Percentiles rank a stretch among this genome's conserved stretches.
phyloP scores from a whole-genome alignment of 2,329 filamentous ascomycete genomes.

The Beauveria sp. region DNA sequence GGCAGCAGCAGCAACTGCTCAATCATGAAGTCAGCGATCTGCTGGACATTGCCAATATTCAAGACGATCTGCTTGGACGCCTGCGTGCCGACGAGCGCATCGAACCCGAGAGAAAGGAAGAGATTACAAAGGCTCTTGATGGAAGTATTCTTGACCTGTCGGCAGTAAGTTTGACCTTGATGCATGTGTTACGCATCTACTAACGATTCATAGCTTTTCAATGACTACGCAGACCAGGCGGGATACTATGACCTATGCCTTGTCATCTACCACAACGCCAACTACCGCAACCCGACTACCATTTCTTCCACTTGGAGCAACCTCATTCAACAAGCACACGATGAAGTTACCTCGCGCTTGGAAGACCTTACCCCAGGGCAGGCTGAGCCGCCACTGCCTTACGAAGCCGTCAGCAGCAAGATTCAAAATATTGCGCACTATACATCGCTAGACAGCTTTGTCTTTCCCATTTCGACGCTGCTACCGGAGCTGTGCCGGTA shows the following conservation, averaged over 20 bases:
- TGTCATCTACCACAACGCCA: slow-evolving; percentile 83
- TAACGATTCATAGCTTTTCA: slow-evolving; percentile 62
- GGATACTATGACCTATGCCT: slow-evolving; percentile 92
- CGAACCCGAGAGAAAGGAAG: slow-evolving; percentile 49
- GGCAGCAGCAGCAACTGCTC: slow-evolving; percentile 76
- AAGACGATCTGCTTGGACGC: slow-evolving; percentile 80
- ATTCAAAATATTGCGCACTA: slow-evolving; percentile 59
- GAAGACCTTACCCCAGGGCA: slow-evolving; percentile 34
- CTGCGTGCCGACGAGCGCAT: slow-evolving; percentile 68
- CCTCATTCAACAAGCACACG: slow-evolving; percentile 66
- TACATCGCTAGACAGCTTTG: slow-evolving; percentile 56
- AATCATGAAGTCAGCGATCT: slow-evolving; percentile 78
- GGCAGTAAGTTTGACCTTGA: slow-evolving; percentile 48
- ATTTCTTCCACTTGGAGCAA: slow-evolving; percentile 80
- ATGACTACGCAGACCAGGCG: slow-evolving; percentile 81
- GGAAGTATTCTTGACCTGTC: slow-evolving; percentile 71
- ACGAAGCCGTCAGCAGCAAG: slow-evolving; percentile 60
- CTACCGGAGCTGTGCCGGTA: slow-evolving; percentile 58
- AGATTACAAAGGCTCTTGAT: slow-evolving; percentile 63
- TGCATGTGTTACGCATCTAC: background rate
- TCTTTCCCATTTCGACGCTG: slow-evolving; percentile 55
- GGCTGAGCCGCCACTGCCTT: slow-evolving; percentile 46
- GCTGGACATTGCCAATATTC: slow-evolving; percentile 88
- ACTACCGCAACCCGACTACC: slow-evolving; percentile 80
- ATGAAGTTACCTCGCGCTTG: slow-evolving; percentile 39